phyloP scores from a whole-genome alignment of 2,329 filamentous ascomycete species.

The Zymoseptoria crescenta region DNA sequence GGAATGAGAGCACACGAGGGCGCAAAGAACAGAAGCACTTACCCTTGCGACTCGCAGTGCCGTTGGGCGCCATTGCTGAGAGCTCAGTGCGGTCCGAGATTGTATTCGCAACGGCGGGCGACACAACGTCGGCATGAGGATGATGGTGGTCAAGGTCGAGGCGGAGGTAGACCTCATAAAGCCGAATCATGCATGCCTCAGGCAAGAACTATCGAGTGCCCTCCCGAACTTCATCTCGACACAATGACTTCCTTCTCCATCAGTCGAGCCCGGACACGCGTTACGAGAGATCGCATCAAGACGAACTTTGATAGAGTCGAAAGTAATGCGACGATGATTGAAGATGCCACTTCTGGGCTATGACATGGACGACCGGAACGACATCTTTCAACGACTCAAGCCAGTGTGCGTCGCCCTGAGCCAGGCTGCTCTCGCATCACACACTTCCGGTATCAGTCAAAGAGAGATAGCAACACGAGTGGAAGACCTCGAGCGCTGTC shows the following conservation, averaged over 20 bases:
- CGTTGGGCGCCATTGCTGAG: slow-evolving; percentile 26
- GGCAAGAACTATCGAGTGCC: background rate
- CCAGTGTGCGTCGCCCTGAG: slow-evolving; percentile 52
- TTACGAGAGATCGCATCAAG: background rate
- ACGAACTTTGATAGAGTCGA: background rate
- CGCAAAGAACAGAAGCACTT: slow-evolving; percentile 5
- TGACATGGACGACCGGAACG: slow-evolving; percentile 28
- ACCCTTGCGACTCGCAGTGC: slow-evolving; percentile 27
- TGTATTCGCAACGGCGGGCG: background rate
- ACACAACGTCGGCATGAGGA: background rate
- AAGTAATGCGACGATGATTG: background rate
- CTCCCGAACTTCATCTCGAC: background rate
- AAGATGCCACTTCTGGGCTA: background rate
- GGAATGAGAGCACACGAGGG: slow-evolving; percentile 14
- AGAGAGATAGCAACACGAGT: slow-evolving; percentile 32
- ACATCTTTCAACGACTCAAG: slow-evolving; percentile 46
- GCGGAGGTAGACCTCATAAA: background rate
- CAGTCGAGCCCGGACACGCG: background rate
- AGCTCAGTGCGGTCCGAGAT: background rate
- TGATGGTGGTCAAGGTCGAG: background rate
- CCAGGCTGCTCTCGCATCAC: slow-evolving; percentile 45
- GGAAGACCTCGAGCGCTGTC: slow-evolving; percentile 35
- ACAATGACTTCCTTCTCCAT: background rate
- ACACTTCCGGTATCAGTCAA: slow-evolving; percentile 33
- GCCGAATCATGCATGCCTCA: background rate